Evolutionary conservation across 768 basidiomycete genomes (phyloP).

Genomic region (Collybia nuda): DNA sequence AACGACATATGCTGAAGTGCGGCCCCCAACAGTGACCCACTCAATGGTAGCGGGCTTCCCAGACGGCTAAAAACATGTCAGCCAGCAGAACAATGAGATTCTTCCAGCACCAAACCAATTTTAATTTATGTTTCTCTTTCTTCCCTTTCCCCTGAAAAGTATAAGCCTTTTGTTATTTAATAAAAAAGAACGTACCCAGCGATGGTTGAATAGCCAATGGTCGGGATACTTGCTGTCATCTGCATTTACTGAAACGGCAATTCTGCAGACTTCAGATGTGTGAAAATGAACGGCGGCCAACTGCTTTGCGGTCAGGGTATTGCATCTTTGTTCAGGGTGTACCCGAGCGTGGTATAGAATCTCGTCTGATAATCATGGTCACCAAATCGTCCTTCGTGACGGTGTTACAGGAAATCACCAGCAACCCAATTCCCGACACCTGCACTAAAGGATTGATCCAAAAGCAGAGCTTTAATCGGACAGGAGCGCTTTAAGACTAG

Average conservation of each 20-base stretch:
- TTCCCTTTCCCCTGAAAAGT: constrained; percentile 55
- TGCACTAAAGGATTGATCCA: constrained; percentile 79
- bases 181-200: constrained; percentile 48
- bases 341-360: constrained; percentile 72
- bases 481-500: constrained; percentile 54
- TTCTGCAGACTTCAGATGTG: constrained; percentile 52
- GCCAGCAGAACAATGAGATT: not conserved
- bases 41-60: constrained; percentile 71
- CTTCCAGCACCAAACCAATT: constrained; percentile 39
- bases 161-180: not conserved
- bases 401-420: constrained; percentile 37
- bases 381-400: not conserved
- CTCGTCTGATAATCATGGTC: constrained; percentile 45
- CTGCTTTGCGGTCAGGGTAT: constrained; percentile 50
- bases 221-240: constrained; percentile 67
- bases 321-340: constrained; percentile 70
- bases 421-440: constrained; percentile 86
- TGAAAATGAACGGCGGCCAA: constrained; percentile 50
- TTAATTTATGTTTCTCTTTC: constrained; percentile 44
- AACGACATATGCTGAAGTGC: constrained; percentile 71
- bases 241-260: constrained; percentile 68
- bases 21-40: constrained; percentile 74
- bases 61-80: constrained; percentile 46
- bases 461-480: constrained; percentile 72
- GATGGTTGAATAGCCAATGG: constrained; percentile 66